Evolutionary conservation across 1,284 basidiomycete genomes (phyloP).

Genomic region (Cutaneotrichosporon cavernicola): DNA sequence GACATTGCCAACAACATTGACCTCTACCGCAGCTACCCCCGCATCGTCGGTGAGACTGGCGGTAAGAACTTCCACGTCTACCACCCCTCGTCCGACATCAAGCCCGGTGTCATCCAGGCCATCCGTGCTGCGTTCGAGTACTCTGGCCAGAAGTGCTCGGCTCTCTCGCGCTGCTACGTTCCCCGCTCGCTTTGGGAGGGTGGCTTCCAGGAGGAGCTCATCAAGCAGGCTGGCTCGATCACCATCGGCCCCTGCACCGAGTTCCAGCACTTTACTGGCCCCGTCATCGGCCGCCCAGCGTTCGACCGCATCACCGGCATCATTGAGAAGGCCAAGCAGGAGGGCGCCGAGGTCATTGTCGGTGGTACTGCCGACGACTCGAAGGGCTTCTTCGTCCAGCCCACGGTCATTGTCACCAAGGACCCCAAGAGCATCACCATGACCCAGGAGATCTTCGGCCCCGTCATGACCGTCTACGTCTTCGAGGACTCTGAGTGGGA

Average conservation of each 20-base stretch:
- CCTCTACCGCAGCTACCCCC: slow-evolving; percentile 81
- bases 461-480: slow-evolving; percentile 87
- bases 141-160: slow-evolving; percentile 96
- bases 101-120: slow-evolving; percentile 83
- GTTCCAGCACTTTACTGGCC: slow-evolving; percentile 87
- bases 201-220: slow-evolving; percentile 80
- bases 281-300: slow-evolving; percentile 81
- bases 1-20: slow-evolving; percentile 87
- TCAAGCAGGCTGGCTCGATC: slow-evolving; percentile 75
- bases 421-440: slow-evolving; percentile 90
- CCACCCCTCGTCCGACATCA: slow-evolving; percentile 81
- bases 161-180: slow-evolving; percentile 87
- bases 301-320: slow-evolving; percentile 86
- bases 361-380: slow-evolving; percentile 84
- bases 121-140: slow-evolving; percentile 94
- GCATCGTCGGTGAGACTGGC: slow-evolving; percentile 78
- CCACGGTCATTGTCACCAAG: slow-evolving; percentile 90
- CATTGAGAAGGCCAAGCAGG: slow-evolving; percentile 82
- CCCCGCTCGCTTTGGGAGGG: slow-evolving; percentile 79
- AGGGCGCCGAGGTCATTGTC: slow-evolving; percentile 81
- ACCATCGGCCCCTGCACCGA: slow-evolving; percentile 77
- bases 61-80: slow-evolving; percentile 98
- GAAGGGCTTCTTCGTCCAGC: slow-evolving; percentile 89
- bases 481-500: slow-evolving; percentile 83
- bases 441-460: slow-evolving; percentile 95